Conservation (phyloP, 2,329 filamentous ascomycete genomes). For the Fusarium buxicola region DNA sequence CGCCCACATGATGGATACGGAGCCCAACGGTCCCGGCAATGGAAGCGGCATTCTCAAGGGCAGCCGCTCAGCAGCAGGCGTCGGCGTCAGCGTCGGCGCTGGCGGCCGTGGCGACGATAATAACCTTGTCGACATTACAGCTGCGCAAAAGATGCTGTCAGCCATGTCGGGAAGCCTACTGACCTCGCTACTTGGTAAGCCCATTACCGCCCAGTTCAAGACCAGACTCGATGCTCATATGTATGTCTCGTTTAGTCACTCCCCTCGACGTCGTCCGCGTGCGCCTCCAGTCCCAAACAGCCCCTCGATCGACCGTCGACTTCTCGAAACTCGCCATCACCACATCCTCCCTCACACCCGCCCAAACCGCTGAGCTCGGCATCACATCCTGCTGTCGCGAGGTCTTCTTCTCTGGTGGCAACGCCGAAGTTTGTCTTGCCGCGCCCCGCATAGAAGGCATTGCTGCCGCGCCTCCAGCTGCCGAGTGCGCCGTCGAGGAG, state of each 20-base stretch:
- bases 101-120: slow-evolving; percentile 33
- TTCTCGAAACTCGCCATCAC: slow-evolving; percentile 68
- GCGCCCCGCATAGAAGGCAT: slow-evolving; percentile 65
- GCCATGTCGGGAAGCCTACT: slow-evolving; percentile 90
- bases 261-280: slow-evolving; percentile 97
- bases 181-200: slow-evolving; percentile 86
- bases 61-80: slow-evolving; percentile 15
- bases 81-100: slow-evolving; percentile 27
- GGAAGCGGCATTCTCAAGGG: slow-evolving; percentile 15
- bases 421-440: slow-evolving; percentile 83
- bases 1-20: slow-evolving; percentile 44
- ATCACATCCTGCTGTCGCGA: slow-evolving; percentile 96
- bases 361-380: slow-evolving; percentile 83
- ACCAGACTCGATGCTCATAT: slow-evolving; percentile 13
- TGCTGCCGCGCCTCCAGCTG: slow-evolving; percentile 59
- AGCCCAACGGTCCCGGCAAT: slow-evolving; percentile 24
- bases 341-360: slow-evolving; percentile 70
- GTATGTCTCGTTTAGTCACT: slow-evolving; percentile 71
- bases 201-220: neutral
- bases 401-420: slow-evolving; percentile 95
- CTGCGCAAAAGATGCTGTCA: slow-evolving; percentile 92
- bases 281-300: slow-evolving; percentile 85
- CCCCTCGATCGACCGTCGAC: slow-evolving; percentile 62
- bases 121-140: slow-evolving; percentile 75
- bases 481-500: slow-evolving; percentile 89